Evolutionary conservation across 2,329 filamentous ascomycete species (phyloP).

Genomic region (Botrytis byssoidea): DNA sequence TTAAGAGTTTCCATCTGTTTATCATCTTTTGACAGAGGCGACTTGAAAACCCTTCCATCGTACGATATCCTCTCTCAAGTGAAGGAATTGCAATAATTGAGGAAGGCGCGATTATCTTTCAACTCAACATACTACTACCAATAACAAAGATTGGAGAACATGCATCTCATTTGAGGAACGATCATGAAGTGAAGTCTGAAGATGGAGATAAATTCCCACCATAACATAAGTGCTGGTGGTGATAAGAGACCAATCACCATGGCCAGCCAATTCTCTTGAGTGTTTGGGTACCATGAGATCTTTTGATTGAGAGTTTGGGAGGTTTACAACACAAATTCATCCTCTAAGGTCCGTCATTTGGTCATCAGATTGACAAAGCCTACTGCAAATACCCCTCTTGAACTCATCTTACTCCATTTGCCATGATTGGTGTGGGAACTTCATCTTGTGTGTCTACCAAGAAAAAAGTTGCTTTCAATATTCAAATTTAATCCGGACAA

Average conservation of each 20-base stretch:
- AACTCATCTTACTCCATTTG: neutral
- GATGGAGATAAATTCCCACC: neutral
- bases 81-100: neutral
- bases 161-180: too few relatives aligned
- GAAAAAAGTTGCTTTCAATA: neutral
- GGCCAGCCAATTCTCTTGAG: neutral
- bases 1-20: too few relatives aligned
- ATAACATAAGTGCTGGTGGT: neutral
- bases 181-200: neutral
- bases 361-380: neutral
- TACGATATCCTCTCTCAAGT: neutral
- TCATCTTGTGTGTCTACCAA: neutral
- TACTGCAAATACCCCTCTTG: neutral
- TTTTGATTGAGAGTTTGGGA: too few relatives aligned
- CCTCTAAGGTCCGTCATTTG: neutral
- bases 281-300: too few relatives aligned
- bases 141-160: neutral
- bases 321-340: neutral
- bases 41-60: neutral
- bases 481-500: neutral
- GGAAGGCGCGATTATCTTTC: neutral
- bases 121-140: neutral
- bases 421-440: neutral
- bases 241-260: neutral
- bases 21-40: neutral